A percentile compares a stretch with the other conserved stretches of the same genome.
phyloP scores from a whole-genome alignment of 2,329 filamentous ascomycete species.

The Dothiorella sarmentorum region DNA sequence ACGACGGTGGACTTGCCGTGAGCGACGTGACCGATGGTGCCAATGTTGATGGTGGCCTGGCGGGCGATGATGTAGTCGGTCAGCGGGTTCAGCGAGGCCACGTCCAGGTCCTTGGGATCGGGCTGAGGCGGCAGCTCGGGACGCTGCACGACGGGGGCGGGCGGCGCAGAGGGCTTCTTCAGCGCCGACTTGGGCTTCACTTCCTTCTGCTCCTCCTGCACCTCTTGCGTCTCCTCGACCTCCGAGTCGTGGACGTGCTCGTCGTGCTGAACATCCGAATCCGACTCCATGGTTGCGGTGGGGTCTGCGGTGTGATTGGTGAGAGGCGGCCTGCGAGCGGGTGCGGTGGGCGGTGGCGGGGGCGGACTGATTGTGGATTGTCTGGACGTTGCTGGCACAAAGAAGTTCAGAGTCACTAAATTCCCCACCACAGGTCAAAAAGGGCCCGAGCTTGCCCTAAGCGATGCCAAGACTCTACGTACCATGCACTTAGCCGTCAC shows the following conservation, averaged over 20 bases:
- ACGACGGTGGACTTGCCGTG: conserved; percentile 99
- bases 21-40: conserved; percentile 96
- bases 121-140: conserved; percentile 83
- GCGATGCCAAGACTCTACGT: conserved; percentile 13
- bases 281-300: conserved; percentile 38
- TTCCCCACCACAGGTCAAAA: conserved; percentile 8
- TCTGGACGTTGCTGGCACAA: conserved; percentile 5
- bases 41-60: conserved; percentile 98
- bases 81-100: conserved; percentile 74
- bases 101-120: conserved; percentile 82
- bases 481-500: no score
- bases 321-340: background rate
- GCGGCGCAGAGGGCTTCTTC: conserved; percentile 66
- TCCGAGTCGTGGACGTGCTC: conserved; percentile 62
- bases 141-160: conserved; percentile 51
- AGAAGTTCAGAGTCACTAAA: conserved; percentile 16
- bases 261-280: conserved; percentile 40
- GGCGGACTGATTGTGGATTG: background rate
- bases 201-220: conserved; percentile 46
- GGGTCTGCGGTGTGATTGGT: background rate
- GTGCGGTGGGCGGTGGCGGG: conserved; percentile 3
- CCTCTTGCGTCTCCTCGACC: conserved; percentile 67
- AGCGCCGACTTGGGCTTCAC: conserved; percentile 66
- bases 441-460: conserved; percentile 11
- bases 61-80: conserved; percentile 96